Evolutionary conservation across 2,329 filamentous ascomycete species (phyloP).

Genomic region (Cytospora piceae): DNA sequence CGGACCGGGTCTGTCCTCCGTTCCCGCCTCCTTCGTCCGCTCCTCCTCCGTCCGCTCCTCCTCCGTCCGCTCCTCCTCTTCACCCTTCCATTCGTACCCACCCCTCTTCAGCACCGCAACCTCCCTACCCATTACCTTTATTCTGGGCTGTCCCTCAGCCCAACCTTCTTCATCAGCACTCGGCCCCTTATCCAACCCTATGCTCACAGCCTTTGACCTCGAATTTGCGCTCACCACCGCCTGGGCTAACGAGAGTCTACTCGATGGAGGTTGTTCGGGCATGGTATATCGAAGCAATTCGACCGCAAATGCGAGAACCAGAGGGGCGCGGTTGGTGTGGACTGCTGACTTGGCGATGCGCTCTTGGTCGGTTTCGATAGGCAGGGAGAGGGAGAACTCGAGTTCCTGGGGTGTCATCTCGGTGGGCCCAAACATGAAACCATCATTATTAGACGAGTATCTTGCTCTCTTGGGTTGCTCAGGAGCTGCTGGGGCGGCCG

Average conservation of each 20-base stretch:
- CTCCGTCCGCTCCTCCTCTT: constrained; percentile 37
- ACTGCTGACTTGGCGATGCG: constrained; percentile 61
- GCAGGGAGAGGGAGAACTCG: constrained; percentile 65
- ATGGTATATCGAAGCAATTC: constrained; percentile 77
- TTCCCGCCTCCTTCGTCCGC: constrained; percentile 10
- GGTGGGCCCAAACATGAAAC: constrained; percentile 38
- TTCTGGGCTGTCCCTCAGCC: constrained; percentile 74
- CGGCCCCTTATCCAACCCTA: constrained; percentile 70
- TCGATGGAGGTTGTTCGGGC: constrained; percentile 84
- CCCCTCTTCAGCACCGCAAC: constrained; percentile 76
- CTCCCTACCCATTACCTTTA: constrained; percentile 74
- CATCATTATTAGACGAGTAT: constrained; percentile 32
- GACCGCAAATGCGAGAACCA: constrained; percentile 80
- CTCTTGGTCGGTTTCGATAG: constrained; percentile 60
- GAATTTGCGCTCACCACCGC: constrained; percentile 84
- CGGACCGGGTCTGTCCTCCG: constrained; percentile 16
- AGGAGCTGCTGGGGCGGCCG: constrained; percentile 33
- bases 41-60: too few relatives aligned
- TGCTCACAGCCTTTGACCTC: constrained; percentile 71
- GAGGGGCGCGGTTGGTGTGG: constrained; percentile 78
- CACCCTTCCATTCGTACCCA: constrained; percentile 67
- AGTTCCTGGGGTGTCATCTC: constrained; percentile 58
- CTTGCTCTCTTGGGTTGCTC: constrained; percentile 41
- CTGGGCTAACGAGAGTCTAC: constrained; percentile 79
- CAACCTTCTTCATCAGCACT: constrained; percentile 72